A percentile compares a stretch with the other conserved stretches of the same genome.
phyloP scores from a whole-genome alignment of 129 eudicot species.

The Tanacetum coccineum region DNA sequence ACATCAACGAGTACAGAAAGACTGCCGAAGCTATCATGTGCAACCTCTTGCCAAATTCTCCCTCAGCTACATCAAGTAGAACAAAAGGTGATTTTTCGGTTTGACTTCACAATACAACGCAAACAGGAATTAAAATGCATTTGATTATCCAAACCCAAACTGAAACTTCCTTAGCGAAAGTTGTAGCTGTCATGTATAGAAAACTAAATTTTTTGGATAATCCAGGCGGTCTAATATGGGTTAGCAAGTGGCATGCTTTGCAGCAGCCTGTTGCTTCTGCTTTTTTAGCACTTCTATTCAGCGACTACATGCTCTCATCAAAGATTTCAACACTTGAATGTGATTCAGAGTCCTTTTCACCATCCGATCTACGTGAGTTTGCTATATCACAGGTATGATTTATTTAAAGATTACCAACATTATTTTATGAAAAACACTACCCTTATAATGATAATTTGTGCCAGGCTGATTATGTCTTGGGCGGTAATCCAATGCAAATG shows the following conservation, averaged over 20 bases:
- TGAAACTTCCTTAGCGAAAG: too few relatives aligned
- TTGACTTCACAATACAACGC: too few relatives aligned
- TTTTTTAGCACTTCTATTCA: slow-evolving; percentile 67
- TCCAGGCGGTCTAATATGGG: slow-evolving; percentile 80
- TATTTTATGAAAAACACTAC: background rate
- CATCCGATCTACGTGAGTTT: slow-evolving; percentile 67
- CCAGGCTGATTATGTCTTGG: slow-evolving; percentile 75
- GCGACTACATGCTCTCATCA: slow-evolving; percentile 80
- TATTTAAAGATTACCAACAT: background rate
- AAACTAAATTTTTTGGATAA: background rate
- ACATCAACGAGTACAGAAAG: slow-evolving; percentile 44
- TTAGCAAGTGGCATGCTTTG: slow-evolving; percentile 74
- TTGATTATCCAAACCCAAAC: too few relatives aligned
- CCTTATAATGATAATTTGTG: too few relatives aligned
- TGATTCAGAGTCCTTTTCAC: slow-evolving; percentile 38
- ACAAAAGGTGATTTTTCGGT: slow-evolving; percentile 47
- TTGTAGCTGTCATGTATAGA: too few relatives aligned
- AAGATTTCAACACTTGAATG: slow-evolving; percentile 55
- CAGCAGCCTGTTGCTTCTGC: slow-evolving; percentile 87
- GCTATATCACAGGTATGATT: slow-evolving; percentile 62
- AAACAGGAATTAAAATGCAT: too few relatives aligned
- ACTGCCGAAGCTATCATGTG: slow-evolving; percentile 89
- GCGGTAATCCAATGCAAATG: slow-evolving; percentile 69
- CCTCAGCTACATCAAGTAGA: slow-evolving; percentile 72
- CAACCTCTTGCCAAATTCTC: slow-evolving; percentile 69